Conservation (phyloP, 75 land plant genomes). For the Picea glauca region DNA sequence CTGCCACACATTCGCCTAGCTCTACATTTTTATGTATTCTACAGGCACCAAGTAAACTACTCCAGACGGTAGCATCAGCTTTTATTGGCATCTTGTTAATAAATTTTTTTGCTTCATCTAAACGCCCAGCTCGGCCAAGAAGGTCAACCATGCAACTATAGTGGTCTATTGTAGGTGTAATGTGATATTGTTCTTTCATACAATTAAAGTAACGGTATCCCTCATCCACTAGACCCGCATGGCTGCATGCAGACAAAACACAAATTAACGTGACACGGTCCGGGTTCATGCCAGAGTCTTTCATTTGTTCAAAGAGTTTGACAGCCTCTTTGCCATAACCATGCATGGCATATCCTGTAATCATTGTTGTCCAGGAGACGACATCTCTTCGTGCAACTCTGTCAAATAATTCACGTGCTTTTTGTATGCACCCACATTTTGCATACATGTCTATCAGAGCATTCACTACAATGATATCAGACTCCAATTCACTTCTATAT, state of each 20-base stretch:
- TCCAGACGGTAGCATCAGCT: constrained; percentile 8
- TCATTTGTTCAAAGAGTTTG: background rate
- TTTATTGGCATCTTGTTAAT: background rate
- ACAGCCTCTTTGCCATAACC: background rate
- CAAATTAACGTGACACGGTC: background rate
- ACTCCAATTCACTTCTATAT: background rate
- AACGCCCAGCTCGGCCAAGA: constrained; percentile 5
- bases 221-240: background rate
- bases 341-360: background rate
- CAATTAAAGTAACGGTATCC: constrained; percentile 8
- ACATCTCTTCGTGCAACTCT: constrained; percentile 18
- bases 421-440: constrained; percentile 21
- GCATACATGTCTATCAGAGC: constrained; percentile 35
- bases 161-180: background rate
- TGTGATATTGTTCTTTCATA: background rate
- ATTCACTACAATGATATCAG: constrained; percentile 11
- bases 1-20: background rate
- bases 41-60: constrained; percentile 3
- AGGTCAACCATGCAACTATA: constrained; percentile 11
- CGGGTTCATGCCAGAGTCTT: background rate
- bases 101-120: constrained; percentile 8
- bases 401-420: constrained; percentile 37
- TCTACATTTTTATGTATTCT: background rate
- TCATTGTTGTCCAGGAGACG: constrained; percentile 40
- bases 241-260: background rate